Evolutionary conservation across 805 yeast species (phyloP), one percentile per base, ranked within the genome.

Genomic region (Lipomyces kockii): DNA sequence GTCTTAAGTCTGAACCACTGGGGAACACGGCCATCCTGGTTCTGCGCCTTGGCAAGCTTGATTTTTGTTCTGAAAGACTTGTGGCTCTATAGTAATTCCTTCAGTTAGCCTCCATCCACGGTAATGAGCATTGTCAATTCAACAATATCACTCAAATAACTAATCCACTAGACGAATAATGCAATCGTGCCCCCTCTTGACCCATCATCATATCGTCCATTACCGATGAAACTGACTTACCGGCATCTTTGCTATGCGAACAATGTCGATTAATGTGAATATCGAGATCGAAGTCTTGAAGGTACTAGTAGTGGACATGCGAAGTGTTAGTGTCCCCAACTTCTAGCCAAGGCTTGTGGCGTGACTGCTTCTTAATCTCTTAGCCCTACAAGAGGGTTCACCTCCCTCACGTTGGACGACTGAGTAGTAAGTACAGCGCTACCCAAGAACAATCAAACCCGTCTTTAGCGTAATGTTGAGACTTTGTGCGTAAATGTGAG

Each of bases 1-100:
- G 98, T 92, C 90, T 92, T 94, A 85, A 93, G 88, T 87, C 98
- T 92, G 90, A 94, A 86, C 97, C 98, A 94, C 86, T 93, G 97
- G 80, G 99, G 99, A 84, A 94, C 90, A 83, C 97, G 97, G 89
- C 98, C 92, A 94, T 92, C 94, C 87, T 92, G 97, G 87, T 92
- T 94, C 83, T 88, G 89, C 82, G 97, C 98, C 89, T 95, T 94
- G 83, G 97, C 98, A 84, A 94, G 89, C 89, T 92, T 95, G 87
- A 92, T 95, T 92, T 94, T 94, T 85, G 90, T 91, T 84, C 85
- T 91, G 89, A 95, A 92, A 79, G 97, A 87, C 87, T 94, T 94
- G 86, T 93, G 93, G 69, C 82, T 78, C 77, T 80, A 35, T 20
- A 58, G 20, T 25, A 14, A 58, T 17, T 46, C 20, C 22, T 6